phyloP scores from a whole-genome alignment of 192 early-diverging fungal species.

The Geranomyces michiganensis region DNA sequence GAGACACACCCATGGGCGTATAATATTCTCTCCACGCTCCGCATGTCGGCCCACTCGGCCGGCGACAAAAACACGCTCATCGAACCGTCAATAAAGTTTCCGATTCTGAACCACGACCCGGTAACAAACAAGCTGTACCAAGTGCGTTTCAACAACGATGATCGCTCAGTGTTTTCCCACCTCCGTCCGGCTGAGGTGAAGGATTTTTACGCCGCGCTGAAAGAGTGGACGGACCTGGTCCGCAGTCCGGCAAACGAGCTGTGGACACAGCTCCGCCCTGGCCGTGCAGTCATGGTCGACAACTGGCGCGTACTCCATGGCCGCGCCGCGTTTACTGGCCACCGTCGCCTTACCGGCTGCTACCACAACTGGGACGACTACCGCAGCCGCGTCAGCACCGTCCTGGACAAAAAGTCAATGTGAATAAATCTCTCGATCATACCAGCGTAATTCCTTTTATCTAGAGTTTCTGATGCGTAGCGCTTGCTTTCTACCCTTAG shows the following conservation, averaged over 20 bases:
- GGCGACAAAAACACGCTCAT: slow-evolving; percentile 71
- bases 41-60: slow-evolving; percentile 71
- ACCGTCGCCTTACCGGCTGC: slow-evolving; percentile 68
- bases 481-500: no score
- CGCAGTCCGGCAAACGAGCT: slow-evolving; percentile 59
- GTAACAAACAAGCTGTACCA: slow-evolving; percentile 57
- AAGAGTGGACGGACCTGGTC: slow-evolving; percentile 67
- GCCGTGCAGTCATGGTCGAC: slow-evolving; percentile 74
- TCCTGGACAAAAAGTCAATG: slow-evolving; percentile 20
- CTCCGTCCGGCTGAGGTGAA: slow-evolving; percentile 43
- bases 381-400: slow-evolving; percentile 50
- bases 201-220: slow-evolving; percentile 71
- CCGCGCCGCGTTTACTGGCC: slow-evolving; percentile 69
- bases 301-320: slow-evolving; percentile 86
- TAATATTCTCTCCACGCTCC: slow-evolving; percentile 58
- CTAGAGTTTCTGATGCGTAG: no score
- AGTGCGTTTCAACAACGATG: slow-evolving; percentile 83
- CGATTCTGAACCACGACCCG: slow-evolving; percentile 71
- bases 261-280: slow-evolving; percentile 70
- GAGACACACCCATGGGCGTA: slow-evolving; percentile 60
- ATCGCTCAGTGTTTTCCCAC: slow-evolving; percentile 65
- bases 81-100: slow-evolving; percentile 55
- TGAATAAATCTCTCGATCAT: no score
- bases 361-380: slow-evolving; percentile 83
- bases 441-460: no score